phyloP scores from a whole-genome alignment of 2,329 filamentous ascomycete genomes.

The Colletotrichum tanaceti region DNA sequence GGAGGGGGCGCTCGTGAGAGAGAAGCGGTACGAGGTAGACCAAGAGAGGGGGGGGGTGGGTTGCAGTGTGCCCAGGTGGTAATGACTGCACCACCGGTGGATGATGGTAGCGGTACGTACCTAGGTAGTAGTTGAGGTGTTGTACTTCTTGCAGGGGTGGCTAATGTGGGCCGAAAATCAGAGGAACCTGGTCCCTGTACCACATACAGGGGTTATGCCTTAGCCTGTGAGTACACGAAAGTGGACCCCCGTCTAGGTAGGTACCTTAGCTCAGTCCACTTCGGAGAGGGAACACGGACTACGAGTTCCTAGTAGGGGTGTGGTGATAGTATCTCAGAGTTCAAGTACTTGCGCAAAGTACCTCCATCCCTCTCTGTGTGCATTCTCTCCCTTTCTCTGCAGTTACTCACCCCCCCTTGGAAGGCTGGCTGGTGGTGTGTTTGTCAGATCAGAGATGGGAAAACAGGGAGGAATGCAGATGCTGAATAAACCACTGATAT shows the following conservation, averaged over 20 bases:
- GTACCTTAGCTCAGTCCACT: conserved; percentile 17
- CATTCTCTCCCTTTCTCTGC: neutral
- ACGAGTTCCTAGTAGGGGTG: neutral
- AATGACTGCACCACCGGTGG: too few relatives aligned
- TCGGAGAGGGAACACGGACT: conserved; percentile 7
- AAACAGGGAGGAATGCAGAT: neutral
- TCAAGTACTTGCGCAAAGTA: neutral
- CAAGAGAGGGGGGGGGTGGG: neutral
- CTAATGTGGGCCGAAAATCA: too few relatives aligned
- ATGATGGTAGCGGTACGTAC: too few relatives aligned
- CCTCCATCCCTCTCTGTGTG: neutral
- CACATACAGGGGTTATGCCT: too few relatives aligned
- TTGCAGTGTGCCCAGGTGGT: too few relatives aligned
- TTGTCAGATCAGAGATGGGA: neutral
- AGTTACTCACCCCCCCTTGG: conserved; percentile 30
- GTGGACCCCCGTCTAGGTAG: neutral
- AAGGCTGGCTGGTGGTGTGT: neutral
- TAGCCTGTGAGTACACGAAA: neutral
- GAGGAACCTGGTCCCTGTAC: too few relatives aligned
- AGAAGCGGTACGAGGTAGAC: too few relatives aligned
- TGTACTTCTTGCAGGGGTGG: neutral
- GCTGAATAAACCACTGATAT: neutral
- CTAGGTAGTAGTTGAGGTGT: too few relatives aligned
- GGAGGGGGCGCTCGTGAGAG: neutral
- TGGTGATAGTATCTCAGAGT: neutral